phyloP scores from a whole-genome alignment of 2,329 filamentous ascomycete species.

The Cordyceps javanica region DNA sequence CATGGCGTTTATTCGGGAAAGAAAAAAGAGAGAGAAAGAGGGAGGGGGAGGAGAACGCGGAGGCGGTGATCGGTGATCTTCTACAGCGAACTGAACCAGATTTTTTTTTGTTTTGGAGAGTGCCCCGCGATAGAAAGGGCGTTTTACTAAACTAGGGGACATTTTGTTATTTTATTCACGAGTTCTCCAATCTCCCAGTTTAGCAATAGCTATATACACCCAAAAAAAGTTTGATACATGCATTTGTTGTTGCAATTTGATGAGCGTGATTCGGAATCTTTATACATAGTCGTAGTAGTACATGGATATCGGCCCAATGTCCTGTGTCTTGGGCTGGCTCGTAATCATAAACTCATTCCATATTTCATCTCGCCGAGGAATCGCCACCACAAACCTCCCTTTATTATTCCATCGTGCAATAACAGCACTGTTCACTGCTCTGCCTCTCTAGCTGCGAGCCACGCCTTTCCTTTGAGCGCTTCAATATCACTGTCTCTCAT shows the following conservation, averaged over 20 bases:
- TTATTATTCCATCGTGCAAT: not conserved
- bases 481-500: conserved; percentile 50
- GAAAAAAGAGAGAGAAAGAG: conserved; percentile 17
- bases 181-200: conserved; percentile 1
- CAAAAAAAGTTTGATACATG: conserved; percentile 12
- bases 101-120: not conserved
- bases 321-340: not conserved
- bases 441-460: conserved; percentile 39
- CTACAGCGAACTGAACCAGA: not conserved
- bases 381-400: not conserved
- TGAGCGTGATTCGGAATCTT: not conserved
- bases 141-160: conserved; percentile 7
- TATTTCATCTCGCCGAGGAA: not conserved
- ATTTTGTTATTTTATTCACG: not conserved
- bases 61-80: not conserved
- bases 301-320: not conserved
- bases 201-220: conserved; percentile 3
- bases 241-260: not conserved
- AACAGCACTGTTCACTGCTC: conserved; percentile 19
- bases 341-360: conserved; percentile 4
- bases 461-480: conserved; percentile 48
- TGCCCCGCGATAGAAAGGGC: conserved; percentile 2
- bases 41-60: not conserved
- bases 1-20: conserved; percentile 21
- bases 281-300: not conserved